Conservation (phyloP, 768 basidiomycete species). For the Trametes coccinea region DNA sequence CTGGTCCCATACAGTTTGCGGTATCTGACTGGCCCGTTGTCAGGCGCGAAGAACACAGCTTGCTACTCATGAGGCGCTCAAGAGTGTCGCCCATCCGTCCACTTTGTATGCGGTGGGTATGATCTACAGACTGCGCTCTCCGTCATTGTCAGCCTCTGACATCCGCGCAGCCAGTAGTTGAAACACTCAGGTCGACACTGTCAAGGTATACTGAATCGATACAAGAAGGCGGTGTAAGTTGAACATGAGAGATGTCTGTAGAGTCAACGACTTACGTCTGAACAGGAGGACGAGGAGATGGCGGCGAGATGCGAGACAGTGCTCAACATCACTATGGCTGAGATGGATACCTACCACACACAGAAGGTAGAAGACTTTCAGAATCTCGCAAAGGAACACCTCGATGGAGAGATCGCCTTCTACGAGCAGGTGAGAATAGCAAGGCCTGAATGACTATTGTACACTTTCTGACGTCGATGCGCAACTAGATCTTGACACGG, state of each 20-base stretch:
- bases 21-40: background rate
- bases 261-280: background rate
- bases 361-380: constrained; percentile 75
- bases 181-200: constrained; percentile 73
- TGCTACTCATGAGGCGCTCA: constrained; percentile 72
- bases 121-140: too few species aligned
- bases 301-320: constrained; percentile 84
- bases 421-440: constrained; percentile 59
- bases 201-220: constrained; percentile 62
- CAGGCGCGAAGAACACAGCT: constrained; percentile 76
- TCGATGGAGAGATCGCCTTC: constrained; percentile 76
- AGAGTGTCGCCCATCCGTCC: constrained; percentile 75
- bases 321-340: constrained; percentile 84
- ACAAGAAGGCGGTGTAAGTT: constrained; percentile 37
- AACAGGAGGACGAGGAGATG: constrained; percentile 63
- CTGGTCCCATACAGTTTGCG: background rate
- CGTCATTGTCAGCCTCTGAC: background rate
- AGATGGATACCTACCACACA: constrained; percentile 77
- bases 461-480: background rate
- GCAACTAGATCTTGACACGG: constrained; percentile 52
- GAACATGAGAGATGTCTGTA: background rate
- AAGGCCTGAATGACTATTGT: background rate
- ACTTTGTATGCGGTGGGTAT: constrained; percentile 60
- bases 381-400: constrained; percentile 58
- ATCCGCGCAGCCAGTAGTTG: constrained; percentile 56